Evolutionary conservation across 2,329 filamentous ascomycete species (phyloP).

Genomic region (Rutstroemia sp.): DNA sequence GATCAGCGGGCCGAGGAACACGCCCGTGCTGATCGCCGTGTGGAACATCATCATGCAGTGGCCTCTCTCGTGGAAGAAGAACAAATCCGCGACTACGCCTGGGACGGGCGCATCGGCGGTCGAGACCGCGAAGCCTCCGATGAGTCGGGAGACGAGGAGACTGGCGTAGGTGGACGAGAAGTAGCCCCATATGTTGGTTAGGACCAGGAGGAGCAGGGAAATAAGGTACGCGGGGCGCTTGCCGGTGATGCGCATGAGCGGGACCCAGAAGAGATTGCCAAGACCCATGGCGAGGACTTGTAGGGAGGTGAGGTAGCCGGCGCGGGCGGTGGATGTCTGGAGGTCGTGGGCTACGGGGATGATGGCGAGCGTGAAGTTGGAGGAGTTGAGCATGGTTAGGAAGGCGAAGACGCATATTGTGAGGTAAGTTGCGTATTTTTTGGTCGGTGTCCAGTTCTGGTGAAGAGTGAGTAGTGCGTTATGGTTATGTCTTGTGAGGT

Average conservation of each 20-base stretch:
- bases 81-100: slow-evolving; percentile 32
- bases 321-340: slow-evolving; percentile 17
- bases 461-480: neutral
- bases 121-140: slow-evolving; percentile 25
- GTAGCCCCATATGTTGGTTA: slow-evolving; percentile 32
- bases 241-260: slow-evolving; percentile 28
- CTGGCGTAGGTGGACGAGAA: slow-evolving; percentile 23
- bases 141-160: slow-evolving; percentile 25
- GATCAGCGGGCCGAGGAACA: slow-evolving; percentile 33
- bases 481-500: no score
- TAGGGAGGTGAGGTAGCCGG: slow-evolving; percentile 23
- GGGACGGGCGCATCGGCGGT: slow-evolving; percentile 34
- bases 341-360: slow-evolving; percentile 30
- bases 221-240: slow-evolving; percentile 33
- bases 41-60: slow-evolving; percentile 35
- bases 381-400: slow-evolving; percentile 33
- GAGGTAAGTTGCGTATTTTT: slow-evolving; percentile 27
- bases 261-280: slow-evolving; percentile 29
- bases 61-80: slow-evolving; percentile 30
- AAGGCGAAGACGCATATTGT: slow-evolving; percentile 35
- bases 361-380: slow-evolving; percentile 34
- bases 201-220: slow-evolving; percentile 28
- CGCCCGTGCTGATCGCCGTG: slow-evolving; percentile 30
- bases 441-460: slow-evolving; percentile 10
- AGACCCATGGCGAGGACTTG: slow-evolving; percentile 27